phyloP scores from a whole-genome alignment of 768 basidiomycete species.

The Candolleomyces efflorescens region DNA sequence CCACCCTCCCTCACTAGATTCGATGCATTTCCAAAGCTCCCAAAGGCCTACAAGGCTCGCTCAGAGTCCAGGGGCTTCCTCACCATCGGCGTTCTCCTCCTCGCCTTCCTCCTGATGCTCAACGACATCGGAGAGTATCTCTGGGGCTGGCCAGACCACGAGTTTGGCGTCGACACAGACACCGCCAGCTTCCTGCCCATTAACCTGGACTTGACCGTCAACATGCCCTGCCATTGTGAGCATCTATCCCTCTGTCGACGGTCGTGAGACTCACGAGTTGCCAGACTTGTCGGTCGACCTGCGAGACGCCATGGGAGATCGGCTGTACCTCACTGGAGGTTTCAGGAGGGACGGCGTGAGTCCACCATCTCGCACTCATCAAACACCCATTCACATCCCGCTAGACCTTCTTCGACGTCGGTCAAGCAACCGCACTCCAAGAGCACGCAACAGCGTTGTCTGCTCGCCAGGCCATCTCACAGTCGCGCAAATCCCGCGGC shows the following conservation, averaged over 20 bases:
- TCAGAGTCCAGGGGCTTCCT: constrained; percentile 79
- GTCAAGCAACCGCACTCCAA: constrained; percentile 71
- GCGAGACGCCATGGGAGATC: constrained; percentile 90
- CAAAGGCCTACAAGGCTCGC: constrained; percentile 74
- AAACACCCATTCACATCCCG: not conserved
- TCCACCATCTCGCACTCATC: constrained; percentile 9
- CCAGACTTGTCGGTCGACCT: constrained; percentile 84
- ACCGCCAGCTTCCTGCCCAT: constrained; percentile 64
- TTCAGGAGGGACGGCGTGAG: constrained; percentile 83
- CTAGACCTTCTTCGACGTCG: constrained; percentile 75
- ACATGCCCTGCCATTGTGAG: constrained; percentile 92
- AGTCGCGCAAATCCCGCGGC: constrained; percentile 73
- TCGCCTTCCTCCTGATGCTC: constrained; percentile 71
- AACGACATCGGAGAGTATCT: constrained; percentile 90
- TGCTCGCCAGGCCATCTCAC: constrained; percentile 62
- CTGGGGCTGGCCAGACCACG: constrained; percentile 90
- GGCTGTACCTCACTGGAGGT: constrained; percentile 73
- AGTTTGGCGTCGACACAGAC: constrained; percentile 80
- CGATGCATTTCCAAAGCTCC: constrained; percentile 87
- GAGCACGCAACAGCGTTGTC: constrained; percentile 65
- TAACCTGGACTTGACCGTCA: constrained; percentile 90
- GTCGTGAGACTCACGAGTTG: constrained; percentile 6
- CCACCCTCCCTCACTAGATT: constrained; percentile 67
- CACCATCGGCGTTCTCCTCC: constrained; percentile 62
- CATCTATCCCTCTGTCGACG: constrained; percentile 12